Percentiles rank a stretch among this genome's conserved stretches.
These are phyloP conservation scores for Aureobasidium sp. DNA, from an alignment of 2,329 filamentous ascomycete species.

Conservation along the genomic window DNA sequence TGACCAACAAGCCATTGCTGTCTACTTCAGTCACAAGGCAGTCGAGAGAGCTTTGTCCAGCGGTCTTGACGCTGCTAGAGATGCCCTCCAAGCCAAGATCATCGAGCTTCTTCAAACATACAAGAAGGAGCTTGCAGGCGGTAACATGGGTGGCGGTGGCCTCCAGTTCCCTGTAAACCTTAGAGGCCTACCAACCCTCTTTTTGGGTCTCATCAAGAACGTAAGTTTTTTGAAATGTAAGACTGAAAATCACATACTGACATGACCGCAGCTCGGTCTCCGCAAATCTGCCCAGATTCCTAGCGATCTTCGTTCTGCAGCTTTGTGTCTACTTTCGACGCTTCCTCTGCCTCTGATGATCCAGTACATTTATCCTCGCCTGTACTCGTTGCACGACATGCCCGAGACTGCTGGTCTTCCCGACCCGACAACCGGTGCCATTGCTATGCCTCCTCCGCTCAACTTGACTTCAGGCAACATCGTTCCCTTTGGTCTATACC, in stretches of 20 bases:
- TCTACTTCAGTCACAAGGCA: slow-evolving; percentile 95
- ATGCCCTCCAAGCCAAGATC: slow-evolving; percentile 84
- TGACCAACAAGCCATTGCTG: slow-evolving; percentile 86
- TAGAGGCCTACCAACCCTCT: slow-evolving; percentile 78
- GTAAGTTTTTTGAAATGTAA: slow-evolving; percentile 46
- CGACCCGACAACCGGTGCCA: slow-evolving; percentile 79
- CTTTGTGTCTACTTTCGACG: slow-evolving; percentile 88
- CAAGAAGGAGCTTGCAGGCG: slow-evolving; percentile 91
- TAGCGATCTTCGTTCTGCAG: slow-evolving; percentile 85
- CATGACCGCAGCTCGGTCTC: slow-evolving; percentile 54
- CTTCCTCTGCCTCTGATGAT: slow-evolving; percentile 82
- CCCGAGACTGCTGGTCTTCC: slow-evolving; percentile 84
- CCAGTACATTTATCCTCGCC: slow-evolving; percentile 66
- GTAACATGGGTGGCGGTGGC: slow-evolving; percentile 86
- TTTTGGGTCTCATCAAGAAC: slow-evolving; percentile 93
- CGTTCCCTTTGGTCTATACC: slow-evolving; percentile 83
- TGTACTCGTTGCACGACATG: slow-evolving; percentile 90
- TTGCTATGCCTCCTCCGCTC: slow-evolving; percentile 72
- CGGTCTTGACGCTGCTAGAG: slow-evolving; percentile 82
- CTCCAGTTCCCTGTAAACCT: slow-evolving; percentile 92
- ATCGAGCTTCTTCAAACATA: slow-evolving; percentile 91
- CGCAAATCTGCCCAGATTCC: slow-evolving; percentile 91
- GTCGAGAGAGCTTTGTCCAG: slow-evolving; percentile 82
- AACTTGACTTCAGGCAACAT: slow-evolving; percentile 87
- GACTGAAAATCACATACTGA: slow-evolving; percentile 20